Base-by-base conservation (phyloP, 352 stramenopile species). In the Pythium aristosporum region DNA sequence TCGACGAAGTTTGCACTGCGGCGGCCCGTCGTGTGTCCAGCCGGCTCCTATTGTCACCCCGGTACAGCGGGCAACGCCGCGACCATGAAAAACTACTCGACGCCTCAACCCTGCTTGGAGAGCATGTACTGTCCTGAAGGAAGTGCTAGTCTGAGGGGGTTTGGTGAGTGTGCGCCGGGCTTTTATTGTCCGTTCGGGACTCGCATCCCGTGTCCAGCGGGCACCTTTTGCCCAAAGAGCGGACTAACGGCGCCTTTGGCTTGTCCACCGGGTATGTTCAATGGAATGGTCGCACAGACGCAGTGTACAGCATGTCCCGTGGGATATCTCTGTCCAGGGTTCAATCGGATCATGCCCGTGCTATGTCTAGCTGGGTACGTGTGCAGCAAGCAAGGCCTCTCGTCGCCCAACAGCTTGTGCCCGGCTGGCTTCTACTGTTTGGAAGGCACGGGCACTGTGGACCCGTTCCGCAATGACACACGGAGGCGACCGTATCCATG, bases 381-480 rank as follows among this genome's bases (percentile, higher is more conserved):
- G 0, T 99, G 96, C 67, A 97, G 83, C 55, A 92, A 87, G 53
- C 67, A 75, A 28, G 75, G 78, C 1, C 81, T 99, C 0, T 63
- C 78, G 0, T 90, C 83, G 10, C 96, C 96, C 5, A 98, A 98
- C 71, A 87, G 85, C 54, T 68, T 87, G n/a, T 99, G 97, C 67
- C 94, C 97, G 1, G 78, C 87, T 34, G 96, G 97, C 2, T 98
- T 98, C 60, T 99, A 97, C 75, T 99, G 97, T 68, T 76, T 82
- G 42, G 92, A 97, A 74, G 96, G 96, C 25, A 98, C 95, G 9
- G 75, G 91, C 1, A 99, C 96, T 2, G 88, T 91, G 30, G 96
- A 99, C 63, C 88, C 88, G 0, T 98, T 98, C 63, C 79, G 96
- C 36, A 99, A 99, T 71, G 96, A 99, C 72, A 99, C 96, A 30